Base-by-base conservation (phyloP, 2,329 filamentous ascomycete species). In the Orbilia brochopaga region DNA sequence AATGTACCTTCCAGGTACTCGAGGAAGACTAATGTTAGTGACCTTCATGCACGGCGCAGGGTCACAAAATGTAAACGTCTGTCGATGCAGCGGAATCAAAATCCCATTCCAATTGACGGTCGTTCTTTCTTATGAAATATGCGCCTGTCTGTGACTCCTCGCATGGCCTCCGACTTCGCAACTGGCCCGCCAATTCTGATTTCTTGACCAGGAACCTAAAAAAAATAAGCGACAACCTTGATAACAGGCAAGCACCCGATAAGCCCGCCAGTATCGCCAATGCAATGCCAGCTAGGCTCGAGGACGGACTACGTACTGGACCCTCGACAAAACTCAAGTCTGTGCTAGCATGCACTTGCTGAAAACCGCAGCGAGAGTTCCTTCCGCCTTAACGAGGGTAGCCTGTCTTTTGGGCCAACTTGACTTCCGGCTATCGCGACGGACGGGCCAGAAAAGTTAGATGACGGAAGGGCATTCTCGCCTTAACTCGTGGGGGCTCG, bases 181-280 rank as follows among this genome's bases (percentile, higher is more conserved):
- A 15, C 51, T 52, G 32, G 13, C 51, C 35, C 50, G 27, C 51
- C 44, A n/a, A 3, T 11, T 17, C 27, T 13, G 42, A 6, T 42
- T 42, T 42, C 13, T 17, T 13, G 40, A 11, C 23, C 56, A 17
- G 32, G 52, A 27, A 62, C 58, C 50, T 8, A 32, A 11, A 23
- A n/a, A 63, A 63, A 40, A 54, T 64, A 72, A 72, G 60, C 67
- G 67, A 72, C 52, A 65, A 60, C 67, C 42, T 65, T 65, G 67
- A 65, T 72, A 72, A 59, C 66, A 27, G 50, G 17, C 15, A 53
- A 48, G 52, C 17, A 24, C 19, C 35, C 51, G 65, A 58, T 61
- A 61, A 63, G 58, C 58, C n/a, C 8, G 17, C 40, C 13, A 15
- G 17, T 11, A 48, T 48, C 44, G 17, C 44, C n/a, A 48, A 11